Conservation (phyloP, 2,329 filamentous ascomycete species). For the Corniculantispora saksenae region DNA sequence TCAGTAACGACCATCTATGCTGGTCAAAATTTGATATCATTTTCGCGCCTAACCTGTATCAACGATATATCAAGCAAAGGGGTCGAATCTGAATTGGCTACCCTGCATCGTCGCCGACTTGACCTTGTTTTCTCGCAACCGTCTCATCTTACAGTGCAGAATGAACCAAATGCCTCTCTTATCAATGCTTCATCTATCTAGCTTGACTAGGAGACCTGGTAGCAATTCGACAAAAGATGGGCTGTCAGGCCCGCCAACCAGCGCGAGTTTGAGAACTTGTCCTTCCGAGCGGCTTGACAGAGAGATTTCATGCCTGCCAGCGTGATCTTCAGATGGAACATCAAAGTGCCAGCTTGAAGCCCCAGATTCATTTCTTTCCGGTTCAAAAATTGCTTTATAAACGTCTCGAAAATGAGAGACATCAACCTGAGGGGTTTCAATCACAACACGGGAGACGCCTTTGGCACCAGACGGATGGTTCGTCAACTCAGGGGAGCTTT, state of each 20-base stretch:
- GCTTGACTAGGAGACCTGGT: constrained; percentile 22
- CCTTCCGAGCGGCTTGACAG: not conserved
- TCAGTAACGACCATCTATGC: too few relatives aligned
- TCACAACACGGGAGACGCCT: constrained; percentile 49
- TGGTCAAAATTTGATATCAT: too few relatives aligned
- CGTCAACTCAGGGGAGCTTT: constrained; percentile 27
- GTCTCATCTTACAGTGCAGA: too few relatives aligned
- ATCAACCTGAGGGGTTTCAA: constrained; percentile 34
- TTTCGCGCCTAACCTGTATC: too few relatives aligned
- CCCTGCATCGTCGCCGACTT: not conserved
- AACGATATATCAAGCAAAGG: too few relatives aligned
- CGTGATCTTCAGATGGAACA: constrained; percentile 18
- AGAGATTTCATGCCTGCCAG: constrained; percentile 19
- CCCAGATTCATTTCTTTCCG: not conserved
- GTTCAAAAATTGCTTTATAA: constrained; percentile 32
- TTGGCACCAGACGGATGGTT: constrained; percentile 53
- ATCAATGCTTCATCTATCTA: constrained; percentile 16
- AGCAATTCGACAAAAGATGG: constrained; percentile 25
- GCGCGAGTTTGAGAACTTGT: constrained; percentile 19
- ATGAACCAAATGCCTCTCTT: too few relatives aligned
- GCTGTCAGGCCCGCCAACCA: constrained; percentile 19
- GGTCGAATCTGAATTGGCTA: too few relatives aligned
- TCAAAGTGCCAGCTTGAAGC: constrained; percentile 20
- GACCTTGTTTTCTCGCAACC: too few relatives aligned
- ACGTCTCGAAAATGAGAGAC: constrained; percentile 24